phyloP scores from a whole-genome alignment of 768 basidiomycete species.

The Russula earlei region DNA sequence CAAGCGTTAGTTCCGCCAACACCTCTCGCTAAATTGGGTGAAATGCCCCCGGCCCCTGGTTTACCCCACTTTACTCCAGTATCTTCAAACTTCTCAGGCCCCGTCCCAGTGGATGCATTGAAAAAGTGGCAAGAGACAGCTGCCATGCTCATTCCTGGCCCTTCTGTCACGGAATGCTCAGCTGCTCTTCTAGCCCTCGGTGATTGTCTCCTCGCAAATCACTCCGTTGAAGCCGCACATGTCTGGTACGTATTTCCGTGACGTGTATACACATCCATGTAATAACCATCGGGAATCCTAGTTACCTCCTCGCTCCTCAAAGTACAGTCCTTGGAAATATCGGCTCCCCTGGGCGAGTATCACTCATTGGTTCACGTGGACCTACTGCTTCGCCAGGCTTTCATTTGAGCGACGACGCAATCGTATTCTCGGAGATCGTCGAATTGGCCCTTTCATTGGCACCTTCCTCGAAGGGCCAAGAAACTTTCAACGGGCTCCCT shows the following conservation, averaged over 20 bases:
- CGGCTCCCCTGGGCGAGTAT: slow-evolving; percentile 58
- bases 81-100: slow-evolving; percentile 56
- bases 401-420: slow-evolving; percentile 58
- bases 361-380: slow-evolving; percentile 61
- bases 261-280: background rate
- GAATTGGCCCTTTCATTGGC: slow-evolving; percentile 84
- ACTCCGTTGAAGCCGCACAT: slow-evolving; percentile 82
- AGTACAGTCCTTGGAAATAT: slow-evolving; percentile 64
- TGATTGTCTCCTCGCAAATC: slow-evolving; percentile 62
- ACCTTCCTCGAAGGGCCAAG: slow-evolving; percentile 73
- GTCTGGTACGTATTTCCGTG: slow-evolving; percentile 54
- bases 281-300: slow-evolving; percentile 25
- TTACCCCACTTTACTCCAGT: slow-evolving; percentile 37
- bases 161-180: slow-evolving; percentile 56
- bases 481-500: slow-evolving; percentile 70
- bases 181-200: slow-evolving; percentile 76
- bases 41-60: slow-evolving; percentile 9
- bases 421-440: slow-evolving; percentile 81
- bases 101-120: slow-evolving; percentile 55
- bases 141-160: slow-evolving; percentile 72
- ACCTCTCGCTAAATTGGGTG: slow-evolving; percentile 9
- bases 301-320: slow-evolving; percentile 81
- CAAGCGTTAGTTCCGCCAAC: slow-evolving; percentile 10
- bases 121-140: slow-evolving; percentile 79
- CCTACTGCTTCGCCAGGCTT: slow-evolving; percentile 43